Percentiles rank a stretch among this genome's conserved stretches.
phyloP scores from a whole-genome alignment of 345 rosid genomes.

The Eutrema japonicum region DNA sequence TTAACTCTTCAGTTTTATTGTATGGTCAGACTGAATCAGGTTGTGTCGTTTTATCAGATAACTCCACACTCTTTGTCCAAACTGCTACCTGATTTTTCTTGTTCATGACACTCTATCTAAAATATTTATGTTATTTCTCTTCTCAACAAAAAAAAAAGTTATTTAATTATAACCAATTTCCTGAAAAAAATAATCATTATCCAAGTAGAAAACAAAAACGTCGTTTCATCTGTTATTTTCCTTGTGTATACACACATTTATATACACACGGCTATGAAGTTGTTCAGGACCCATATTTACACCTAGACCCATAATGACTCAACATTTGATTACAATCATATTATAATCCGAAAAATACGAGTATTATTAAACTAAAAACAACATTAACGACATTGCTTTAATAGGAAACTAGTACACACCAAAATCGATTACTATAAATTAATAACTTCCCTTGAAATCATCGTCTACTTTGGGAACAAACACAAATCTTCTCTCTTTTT shows the following conservation, averaged over 20 bases:
- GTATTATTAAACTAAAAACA: constrained; percentile 5
- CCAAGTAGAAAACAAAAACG: constrained; percentile 32
- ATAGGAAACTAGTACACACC: constrained; percentile 22
- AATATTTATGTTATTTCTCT: background rate
- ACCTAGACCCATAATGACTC: constrained; percentile 17
- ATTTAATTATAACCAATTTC: background rate
- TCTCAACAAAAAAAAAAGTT: too few species aligned
- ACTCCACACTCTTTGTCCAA: constrained; percentile 34
- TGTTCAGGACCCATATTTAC: constrained; percentile 31
- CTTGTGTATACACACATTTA: constrained; percentile 30
- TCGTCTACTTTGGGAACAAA: constrained; percentile 39
- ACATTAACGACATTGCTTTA: constrained; percentile 26
- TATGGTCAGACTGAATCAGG: constrained; percentile 30
- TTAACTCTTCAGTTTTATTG: background rate
- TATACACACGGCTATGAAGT: constrained; percentile 22
- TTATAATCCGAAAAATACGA: background rate
- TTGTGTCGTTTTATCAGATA: constrained; percentile 33
- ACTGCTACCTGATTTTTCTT: constrained; percentile 10
- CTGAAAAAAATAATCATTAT: background rate
- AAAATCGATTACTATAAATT: constrained; percentile 13
- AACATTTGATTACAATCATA: constrained; percentile 5
- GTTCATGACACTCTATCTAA: constrained; percentile 15
- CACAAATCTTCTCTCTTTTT: constrained; percentile 32
- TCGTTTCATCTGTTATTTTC: constrained; percentile 39
- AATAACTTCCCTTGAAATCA: constrained; percentile 23